Evolutionary conservation across 2,329 filamentous ascomycete species (phyloP).

Genomic region (Colletotrichum sp.): DNA sequence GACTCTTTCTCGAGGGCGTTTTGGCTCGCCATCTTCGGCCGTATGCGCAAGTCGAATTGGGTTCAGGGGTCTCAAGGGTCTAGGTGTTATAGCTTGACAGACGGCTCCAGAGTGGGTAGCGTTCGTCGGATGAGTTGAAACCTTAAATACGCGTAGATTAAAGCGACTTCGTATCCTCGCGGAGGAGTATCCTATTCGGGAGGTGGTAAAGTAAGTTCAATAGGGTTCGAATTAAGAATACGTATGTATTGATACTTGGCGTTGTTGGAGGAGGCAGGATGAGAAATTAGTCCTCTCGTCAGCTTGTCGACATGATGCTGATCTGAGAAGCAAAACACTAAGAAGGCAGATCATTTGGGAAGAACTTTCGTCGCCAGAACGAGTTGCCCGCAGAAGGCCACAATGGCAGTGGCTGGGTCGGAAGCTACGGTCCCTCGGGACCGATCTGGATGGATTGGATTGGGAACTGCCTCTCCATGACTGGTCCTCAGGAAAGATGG

Average conservation of each 20-base stretch:
- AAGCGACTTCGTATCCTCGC: background rate
- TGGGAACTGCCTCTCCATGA: background rate
- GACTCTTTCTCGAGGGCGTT: background rate
- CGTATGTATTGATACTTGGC: background rate
- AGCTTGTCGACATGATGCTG: background rate
- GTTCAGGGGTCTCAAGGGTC: background rate
- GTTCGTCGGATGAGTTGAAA: slow-evolving; percentile 1
- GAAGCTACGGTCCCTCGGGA: background rate
- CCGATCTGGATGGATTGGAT: background rate
- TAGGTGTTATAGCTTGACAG: background rate
- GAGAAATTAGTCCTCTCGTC: background rate
- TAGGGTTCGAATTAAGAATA: background rate
- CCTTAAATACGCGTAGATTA: background rate
- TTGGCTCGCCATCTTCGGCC: background rate
- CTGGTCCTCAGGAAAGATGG: background rate
- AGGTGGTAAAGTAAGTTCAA: background rate
- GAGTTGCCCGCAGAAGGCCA: background rate
- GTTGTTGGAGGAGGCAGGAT: background rate
- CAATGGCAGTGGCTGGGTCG: background rate
- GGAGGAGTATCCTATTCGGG: background rate
- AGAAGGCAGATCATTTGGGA: background rate
- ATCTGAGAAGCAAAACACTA: too few relatives aligned
- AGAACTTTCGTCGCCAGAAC: background rate
- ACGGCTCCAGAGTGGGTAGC: background rate
- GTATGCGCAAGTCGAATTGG: background rate